phyloP scores from a whole-genome alignment of 2,329 filamentous ascomycete species.

The Pseudopithomyces chartarum region DNA sequence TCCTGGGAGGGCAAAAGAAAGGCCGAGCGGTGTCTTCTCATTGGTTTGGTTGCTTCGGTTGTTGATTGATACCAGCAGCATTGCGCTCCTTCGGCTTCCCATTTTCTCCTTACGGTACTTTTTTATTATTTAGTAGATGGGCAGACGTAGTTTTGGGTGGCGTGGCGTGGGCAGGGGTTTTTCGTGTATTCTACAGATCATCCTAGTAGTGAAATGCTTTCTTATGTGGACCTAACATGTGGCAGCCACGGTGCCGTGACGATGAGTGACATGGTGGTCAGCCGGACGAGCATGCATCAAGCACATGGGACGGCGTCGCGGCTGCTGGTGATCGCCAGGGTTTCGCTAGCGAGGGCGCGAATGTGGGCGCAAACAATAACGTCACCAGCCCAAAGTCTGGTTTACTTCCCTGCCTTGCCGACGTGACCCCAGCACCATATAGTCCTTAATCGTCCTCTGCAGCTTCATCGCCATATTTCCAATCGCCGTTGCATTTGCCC shows the following conservation, averaged over 20 bases:
- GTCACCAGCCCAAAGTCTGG: slow-evolving; percentile 42
- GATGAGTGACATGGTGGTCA: not conserved
- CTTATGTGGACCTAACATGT: slow-evolving; percentile 33
- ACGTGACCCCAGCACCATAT: slow-evolving; percentile 24
- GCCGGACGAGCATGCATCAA: slow-evolving; percentile 1
- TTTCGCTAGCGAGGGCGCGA: slow-evolving; percentile 23
- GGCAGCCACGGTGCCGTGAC: not conserved
- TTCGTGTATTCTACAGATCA: slow-evolving; percentile 50
- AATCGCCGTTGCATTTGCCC: not conserved
- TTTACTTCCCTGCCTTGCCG: slow-evolving; percentile 34
- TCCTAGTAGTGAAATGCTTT: slow-evolving; percentile 46
- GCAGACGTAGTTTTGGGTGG: slow-evolving; percentile 38
- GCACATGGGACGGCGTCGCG: slow-evolving; percentile 11
- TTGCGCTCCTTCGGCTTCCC: slow-evolving; percentile 46
- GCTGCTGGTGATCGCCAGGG: slow-evolving; percentile 37
- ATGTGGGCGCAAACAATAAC: slow-evolving; percentile 32
- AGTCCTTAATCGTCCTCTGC: slow-evolving; percentile 12
- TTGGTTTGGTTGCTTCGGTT: slow-evolving; percentile 46
- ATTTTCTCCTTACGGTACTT: slow-evolving; percentile 37
- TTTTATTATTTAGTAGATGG: slow-evolving; percentile 44
- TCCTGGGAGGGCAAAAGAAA: slow-evolving; percentile 25
- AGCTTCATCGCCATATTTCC: not conserved
- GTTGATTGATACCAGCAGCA: slow-evolving; percentile 52
- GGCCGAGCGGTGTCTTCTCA: slow-evolving; percentile 39
- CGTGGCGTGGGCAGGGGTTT: slow-evolving; percentile 39